Conservation (phyloP, 495 filamentous ascomycete species). For the Coniosporium apollinis region DNA sequence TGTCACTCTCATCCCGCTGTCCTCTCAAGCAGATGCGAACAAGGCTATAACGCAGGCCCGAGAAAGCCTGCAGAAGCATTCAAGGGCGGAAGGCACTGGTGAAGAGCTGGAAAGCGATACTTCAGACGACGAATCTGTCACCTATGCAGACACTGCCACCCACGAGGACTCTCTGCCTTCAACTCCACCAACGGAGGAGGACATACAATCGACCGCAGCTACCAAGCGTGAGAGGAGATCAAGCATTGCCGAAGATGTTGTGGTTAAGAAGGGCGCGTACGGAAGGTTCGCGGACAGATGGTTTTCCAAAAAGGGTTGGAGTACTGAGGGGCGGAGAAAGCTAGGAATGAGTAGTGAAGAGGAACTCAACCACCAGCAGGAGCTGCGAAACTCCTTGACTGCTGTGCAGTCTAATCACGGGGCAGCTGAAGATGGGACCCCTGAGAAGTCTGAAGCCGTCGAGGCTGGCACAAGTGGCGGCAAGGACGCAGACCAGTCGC, state of each 20-base stretch:
- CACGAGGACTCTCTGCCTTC: conserved; percentile 2
- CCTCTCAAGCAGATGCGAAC: conserved; percentile 55
- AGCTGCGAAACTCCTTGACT: conserved; percentile 3
- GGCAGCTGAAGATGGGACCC: not conserved
- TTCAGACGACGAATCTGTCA: conserved; percentile 24
- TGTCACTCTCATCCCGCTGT: conserved; percentile 72
- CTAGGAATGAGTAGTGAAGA: conserved; percentile 38
- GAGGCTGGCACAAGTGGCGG: not conserved
- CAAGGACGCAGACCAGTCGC: not conserved
- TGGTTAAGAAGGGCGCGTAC: conserved; percentile 58
- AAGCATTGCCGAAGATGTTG: conserved; percentile 68
- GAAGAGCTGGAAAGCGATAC: conserved; percentile 16
- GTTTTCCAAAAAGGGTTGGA: conserved; percentile 74
- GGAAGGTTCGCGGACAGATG: conserved; percentile 77
- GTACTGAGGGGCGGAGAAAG: conserved; percentile 35
- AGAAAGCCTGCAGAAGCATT: conserved; percentile 25
- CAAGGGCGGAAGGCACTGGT: conserved; percentile 21
- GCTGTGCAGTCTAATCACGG: not conserved
- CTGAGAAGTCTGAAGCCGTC: not conserved
- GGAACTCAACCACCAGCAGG: conserved; percentile 9
- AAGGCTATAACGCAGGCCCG: conserved; percentile 50
- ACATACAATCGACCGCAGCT: conserved; percentile 9
- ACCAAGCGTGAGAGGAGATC: conserved; percentile 26
- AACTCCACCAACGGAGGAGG: conserved; percentile 1
- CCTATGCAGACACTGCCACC: conserved; percentile 24